Evolutionary conservation across 2,329 filamentous ascomycete genomes (phyloP).

Genomic region (Colletotrichum sansevieriae): DNA sequence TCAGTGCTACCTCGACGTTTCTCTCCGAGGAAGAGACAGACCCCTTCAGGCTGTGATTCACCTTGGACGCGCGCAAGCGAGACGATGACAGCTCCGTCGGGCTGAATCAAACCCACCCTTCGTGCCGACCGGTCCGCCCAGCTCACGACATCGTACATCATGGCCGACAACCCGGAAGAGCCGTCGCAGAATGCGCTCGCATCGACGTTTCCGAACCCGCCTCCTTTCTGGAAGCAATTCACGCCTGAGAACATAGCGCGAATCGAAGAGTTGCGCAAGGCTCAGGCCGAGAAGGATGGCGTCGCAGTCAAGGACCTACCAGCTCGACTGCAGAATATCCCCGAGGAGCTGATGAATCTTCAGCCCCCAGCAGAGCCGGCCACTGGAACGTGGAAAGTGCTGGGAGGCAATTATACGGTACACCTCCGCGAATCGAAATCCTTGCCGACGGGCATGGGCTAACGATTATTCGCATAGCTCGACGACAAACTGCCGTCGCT

Average conservation of each 20-base stretch:
- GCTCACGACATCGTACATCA: constrained; percentile 49
- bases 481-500: constrained; percentile 75
- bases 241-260: constrained; percentile 79
- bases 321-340: constrained; percentile 63
- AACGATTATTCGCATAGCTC: constrained; percentile 53
- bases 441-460: neutral
- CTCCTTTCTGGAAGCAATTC: constrained; percentile 91
- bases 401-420: constrained; percentile 75
- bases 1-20: neutral
- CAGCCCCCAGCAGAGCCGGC: constrained; percentile 83
- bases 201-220: constrained; percentile 86
- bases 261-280: constrained; percentile 58
- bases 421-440: no score
- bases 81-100: constrained; percentile 10
- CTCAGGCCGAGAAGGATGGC: constrained; percentile 52
- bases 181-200: constrained; percentile 61
- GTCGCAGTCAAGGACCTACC: constrained; percentile 40
- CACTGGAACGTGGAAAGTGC: constrained; percentile 79
- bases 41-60: neutral
- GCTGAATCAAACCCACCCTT: neutral
- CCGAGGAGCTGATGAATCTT: constrained; percentile 80
- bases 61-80: neutral
- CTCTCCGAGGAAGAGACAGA: constrained; percentile 6
- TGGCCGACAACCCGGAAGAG: constrained; percentile 67
- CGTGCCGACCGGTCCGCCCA: neutral